Evolutionary conservation across 352 stramenopile genomes (phyloP).

Genomic region (Thalassiosira hispida): DNA sequence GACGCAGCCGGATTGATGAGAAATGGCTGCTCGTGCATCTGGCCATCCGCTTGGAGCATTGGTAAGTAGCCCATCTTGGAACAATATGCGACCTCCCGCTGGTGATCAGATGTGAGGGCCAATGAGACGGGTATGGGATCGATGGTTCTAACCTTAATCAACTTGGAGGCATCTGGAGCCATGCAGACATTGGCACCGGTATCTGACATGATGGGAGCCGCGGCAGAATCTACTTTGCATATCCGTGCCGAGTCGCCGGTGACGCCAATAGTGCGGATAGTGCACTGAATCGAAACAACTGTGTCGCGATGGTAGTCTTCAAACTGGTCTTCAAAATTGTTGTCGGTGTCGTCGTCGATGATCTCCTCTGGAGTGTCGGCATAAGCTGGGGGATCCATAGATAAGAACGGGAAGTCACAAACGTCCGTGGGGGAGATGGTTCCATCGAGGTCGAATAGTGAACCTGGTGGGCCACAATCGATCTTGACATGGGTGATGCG

Average conservation of each 20-base stretch:
- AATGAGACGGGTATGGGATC: neutral
- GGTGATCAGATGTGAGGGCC: neutral
- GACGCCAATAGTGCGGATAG: neutral
- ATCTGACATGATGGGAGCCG: neutral
- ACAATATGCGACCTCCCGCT: neutral
- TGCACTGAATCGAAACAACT: neutral
- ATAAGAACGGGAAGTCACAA: neutral
- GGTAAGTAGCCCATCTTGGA: conserved; percentile 2
- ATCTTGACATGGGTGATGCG: neutral
- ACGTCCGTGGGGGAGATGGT: neutral
- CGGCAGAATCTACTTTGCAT: neutral
- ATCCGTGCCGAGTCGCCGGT: neutral
- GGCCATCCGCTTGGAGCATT: neutral
- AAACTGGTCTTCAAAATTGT: neutral
- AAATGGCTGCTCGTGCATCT: conserved; percentile 8
- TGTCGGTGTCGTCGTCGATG: neutral
- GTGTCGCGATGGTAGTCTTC: neutral
- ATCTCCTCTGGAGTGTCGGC: too few relatives aligned
- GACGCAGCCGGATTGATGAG: conserved; percentile 1
- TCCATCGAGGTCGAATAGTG: neutral
- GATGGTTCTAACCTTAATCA: neutral
- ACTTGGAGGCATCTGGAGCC: neutral
- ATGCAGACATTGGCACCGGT: conserved; percentile 9
- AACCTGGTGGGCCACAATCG: neutral
- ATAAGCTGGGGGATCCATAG: neutral